Conservation (phyloP, 2,329 filamentous ascomycete genomes). For the Pestalotiopsis fici region DNA sequence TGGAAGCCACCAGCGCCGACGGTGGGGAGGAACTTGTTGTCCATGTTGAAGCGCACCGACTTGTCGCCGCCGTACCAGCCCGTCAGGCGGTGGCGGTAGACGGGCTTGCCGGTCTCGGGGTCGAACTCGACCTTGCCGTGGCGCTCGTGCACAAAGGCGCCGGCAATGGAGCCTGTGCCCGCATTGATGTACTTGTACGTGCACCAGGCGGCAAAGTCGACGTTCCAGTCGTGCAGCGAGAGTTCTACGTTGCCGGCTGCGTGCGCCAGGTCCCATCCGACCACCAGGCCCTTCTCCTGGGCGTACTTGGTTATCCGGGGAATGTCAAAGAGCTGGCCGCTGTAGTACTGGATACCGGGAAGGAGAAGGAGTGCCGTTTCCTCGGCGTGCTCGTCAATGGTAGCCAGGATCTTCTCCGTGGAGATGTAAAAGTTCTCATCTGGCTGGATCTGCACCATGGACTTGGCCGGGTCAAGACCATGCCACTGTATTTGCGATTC, state of each 20-base stretch:
- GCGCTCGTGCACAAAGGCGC: constrained; percentile 76
- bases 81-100: constrained; percentile 67
- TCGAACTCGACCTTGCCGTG: constrained; percentile 61
- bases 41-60: constrained; percentile 77
- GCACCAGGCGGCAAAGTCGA: constrained; percentile 92
- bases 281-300: constrained; percentile 66
- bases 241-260: constrained; percentile 83
- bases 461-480: constrained; percentile 62
- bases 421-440: constrained; percentile 62
- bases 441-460: constrained; percentile 75
- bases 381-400: constrained; percentile 74
- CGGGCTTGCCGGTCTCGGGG: constrained; percentile 38
- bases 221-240: constrained; percentile 81
- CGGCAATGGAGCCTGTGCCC: constrained; percentile 80
- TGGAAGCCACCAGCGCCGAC: constrained; percentile 80
- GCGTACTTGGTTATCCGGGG: constrained; percentile 76
- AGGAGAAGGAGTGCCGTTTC: constrained; percentile 77
- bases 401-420: constrained; percentile 69
- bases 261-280: constrained; percentile 90
- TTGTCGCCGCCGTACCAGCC: constrained; percentile 92
- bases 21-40: constrained; percentile 76
- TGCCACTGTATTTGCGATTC: constrained; percentile 79
- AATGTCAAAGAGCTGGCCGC: constrained; percentile 86
- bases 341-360: constrained; percentile 90
- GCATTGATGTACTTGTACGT: constrained; percentile 94